Conservation (phyloP, 345 rosid species). For the Kandelia obovata region DNA sequence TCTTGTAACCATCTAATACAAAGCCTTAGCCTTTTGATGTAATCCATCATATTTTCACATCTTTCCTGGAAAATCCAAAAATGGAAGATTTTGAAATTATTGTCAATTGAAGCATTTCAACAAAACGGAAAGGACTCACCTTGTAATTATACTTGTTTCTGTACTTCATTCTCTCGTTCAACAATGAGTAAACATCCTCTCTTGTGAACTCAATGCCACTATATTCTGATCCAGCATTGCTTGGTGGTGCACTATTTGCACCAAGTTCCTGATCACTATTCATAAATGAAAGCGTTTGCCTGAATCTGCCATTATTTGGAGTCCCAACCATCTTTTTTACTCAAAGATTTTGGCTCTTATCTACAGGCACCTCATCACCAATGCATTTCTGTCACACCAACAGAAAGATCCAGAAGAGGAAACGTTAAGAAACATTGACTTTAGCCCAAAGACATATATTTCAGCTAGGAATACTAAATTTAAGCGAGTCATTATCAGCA, state of each 20-base stretch:
- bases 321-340: slow-evolving; percentile 32
- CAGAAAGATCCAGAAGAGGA: slow-evolving; percentile 7
- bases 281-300: slow-evolving; percentile 33
- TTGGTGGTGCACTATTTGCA: slow-evolving; percentile 31
- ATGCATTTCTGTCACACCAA: slow-evolving; percentile 19
- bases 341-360: slow-evolving; percentile 15
- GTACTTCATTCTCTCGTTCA: slow-evolving; percentile 35
- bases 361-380: slow-evolving; percentile 27
- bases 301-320: slow-evolving; percentile 26
- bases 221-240: slow-evolving; percentile 45
- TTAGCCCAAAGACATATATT: not conserved
- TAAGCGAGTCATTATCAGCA: too few relatives aligned
- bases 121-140: slow-evolving; percentile 37
- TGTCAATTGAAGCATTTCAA: slow-evolving; percentile 9
- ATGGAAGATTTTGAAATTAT: slow-evolving; percentile 17
- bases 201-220: slow-evolving; percentile 45
- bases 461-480: not conserved
- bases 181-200: slow-evolving; percentile 39
- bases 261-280: slow-evolving; percentile 33
- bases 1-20: slow-evolving; percentile 98
- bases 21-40: slow-evolving; percentile 82
- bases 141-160: slow-evolving; percentile 70
- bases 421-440: not conserved
- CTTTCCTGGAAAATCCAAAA: slow-evolving; percentile 63
- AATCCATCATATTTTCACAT: slow-evolving; percentile 91